Evolutionary conservation across 2,329 filamentous ascomycete species (phyloP).

Genomic region (Epichloe baconii): DNA sequence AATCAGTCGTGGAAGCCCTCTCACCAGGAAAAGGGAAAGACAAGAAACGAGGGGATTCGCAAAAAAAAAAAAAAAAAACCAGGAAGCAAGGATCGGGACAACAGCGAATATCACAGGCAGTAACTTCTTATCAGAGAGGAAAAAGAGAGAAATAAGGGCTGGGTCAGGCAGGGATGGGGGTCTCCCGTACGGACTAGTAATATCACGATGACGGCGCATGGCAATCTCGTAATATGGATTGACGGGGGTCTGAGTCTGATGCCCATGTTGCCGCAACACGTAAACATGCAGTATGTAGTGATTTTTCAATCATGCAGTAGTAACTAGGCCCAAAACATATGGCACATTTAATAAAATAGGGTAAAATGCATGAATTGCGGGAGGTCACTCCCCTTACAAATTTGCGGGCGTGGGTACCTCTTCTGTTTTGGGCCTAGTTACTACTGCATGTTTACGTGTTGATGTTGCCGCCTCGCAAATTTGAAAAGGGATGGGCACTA

Average conservation of each 20-base stretch:
- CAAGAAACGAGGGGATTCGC: conserved; percentile 1
- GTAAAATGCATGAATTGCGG: too few relatives aligned
- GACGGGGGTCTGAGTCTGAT: neutral
- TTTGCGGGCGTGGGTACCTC: too few relatives aligned
- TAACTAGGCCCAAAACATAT: too few relatives aligned
- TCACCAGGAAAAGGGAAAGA: neutral
- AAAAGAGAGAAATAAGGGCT: neutral
- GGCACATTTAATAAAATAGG: too few relatives aligned
- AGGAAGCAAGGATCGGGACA: neutral
- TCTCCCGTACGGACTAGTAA: neutral
- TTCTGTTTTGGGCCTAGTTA: too few relatives aligned
- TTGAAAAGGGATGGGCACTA: neutral
- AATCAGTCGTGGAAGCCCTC: conserved; percentile 1
- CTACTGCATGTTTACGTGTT: too few relatives aligned
- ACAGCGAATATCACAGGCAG: neutral
- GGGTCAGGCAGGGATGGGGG: neutral
- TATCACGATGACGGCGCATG: neutral
- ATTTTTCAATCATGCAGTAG: too few relatives aligned
- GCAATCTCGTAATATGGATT: neutral
- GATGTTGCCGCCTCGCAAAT: neutral
- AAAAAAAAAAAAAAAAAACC: neutral
- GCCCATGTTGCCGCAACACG: neutral
- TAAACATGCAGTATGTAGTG: too few relatives aligned
- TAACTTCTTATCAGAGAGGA: neutral
- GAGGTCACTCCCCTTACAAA: too few relatives aligned